These are phyloP conservation scores for Cladobotryum mycophilum DNA, from an alignment of 2,329 filamentous ascomycete genomes.

Conservation along the genomic window DNA sequence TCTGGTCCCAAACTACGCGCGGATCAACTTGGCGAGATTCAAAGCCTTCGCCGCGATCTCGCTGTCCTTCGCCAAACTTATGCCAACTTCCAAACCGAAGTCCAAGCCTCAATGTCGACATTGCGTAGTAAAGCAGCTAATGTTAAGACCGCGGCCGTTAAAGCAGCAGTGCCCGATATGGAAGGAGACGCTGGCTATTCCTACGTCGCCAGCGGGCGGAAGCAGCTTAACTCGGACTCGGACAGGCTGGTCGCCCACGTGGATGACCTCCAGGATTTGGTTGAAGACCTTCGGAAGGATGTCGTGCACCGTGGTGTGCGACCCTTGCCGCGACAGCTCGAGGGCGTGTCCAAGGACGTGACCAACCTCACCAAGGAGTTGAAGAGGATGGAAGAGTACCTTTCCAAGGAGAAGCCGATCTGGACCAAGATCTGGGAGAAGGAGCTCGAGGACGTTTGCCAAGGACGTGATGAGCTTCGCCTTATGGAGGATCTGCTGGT, in stretches of 20 bases:
- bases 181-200: slow-evolving; percentile 74
- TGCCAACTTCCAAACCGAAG: slow-evolving; percentile 80
- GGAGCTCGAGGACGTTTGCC: slow-evolving; percentile 90
- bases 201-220: slow-evolving; percentile 82
- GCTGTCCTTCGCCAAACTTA: slow-evolving; percentile 91
- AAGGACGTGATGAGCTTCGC: slow-evolving; percentile 88
- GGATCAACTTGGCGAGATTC: slow-evolving; percentile 69
- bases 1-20: slow-evolving; percentile 43
- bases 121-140: slow-evolving; percentile 75
- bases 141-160: slow-evolving; percentile 70
- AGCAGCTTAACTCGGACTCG: slow-evolving; percentile 77
- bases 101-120: slow-evolving; percentile 78
- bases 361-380: slow-evolving; percentile 74
- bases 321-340: slow-evolving; percentile 82
- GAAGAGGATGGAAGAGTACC: slow-evolving; percentile 88
- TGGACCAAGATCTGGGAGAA: slow-evolving; percentile 99
- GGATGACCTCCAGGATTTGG: slow-evolving; percentile 92
- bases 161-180: slow-evolving; percentile 62
- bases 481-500: slow-evolving; percentile 93
- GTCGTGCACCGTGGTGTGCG: slow-evolving; percentile 90
- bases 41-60: slow-evolving; percentile 77
- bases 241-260: slow-evolving; percentile 87
- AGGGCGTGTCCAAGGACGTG: slow-evolving; percentile 84
- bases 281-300: slow-evolving; percentile 95
- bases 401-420: slow-evolving; percentile 85